Conservation (phyloP, 2,329 filamentous ascomycete genomes). For the Seiridium unicorne region DNA sequence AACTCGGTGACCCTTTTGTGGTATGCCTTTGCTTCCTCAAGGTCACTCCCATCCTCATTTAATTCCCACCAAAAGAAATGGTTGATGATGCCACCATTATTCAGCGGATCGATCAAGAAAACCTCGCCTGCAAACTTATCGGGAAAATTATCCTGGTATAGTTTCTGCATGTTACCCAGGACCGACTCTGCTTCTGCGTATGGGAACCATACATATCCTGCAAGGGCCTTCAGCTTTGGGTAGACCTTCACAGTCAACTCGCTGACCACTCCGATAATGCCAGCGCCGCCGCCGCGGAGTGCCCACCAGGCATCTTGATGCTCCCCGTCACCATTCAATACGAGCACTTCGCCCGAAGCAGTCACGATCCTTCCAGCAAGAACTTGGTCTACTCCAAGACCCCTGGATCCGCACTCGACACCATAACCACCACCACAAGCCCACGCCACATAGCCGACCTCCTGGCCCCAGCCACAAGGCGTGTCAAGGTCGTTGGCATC, state of each 20-base stretch:
- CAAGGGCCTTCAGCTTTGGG: constrained; percentile 4
- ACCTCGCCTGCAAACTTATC: constrained; percentile 7
- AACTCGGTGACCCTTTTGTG: constrained; percentile 4
- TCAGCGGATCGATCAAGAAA: constrained; percentile 5
- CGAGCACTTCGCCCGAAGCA: constrained; percentile 3
- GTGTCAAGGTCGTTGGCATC: constrained; percentile 7
- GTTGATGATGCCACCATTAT: constrained; percentile 6
- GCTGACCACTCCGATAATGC: constrained; percentile 9
- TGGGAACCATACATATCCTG: constrained; percentile 7
- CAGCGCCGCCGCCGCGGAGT: constrained; percentile 7
- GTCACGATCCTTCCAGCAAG: constrained; percentile 8
- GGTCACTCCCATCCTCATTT: constrained; percentile 4
- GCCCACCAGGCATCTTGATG: constrained; percentile 7
- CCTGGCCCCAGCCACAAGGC: constrained; percentile 8
- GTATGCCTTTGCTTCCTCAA: constrained; percentile 1
- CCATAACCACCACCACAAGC: constrained; percentile 12
- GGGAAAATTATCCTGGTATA: constrained; percentile 5
- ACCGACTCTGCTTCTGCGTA: constrained; percentile 2
- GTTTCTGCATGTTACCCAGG: constrained; percentile 2
- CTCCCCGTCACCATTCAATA: not conserved
- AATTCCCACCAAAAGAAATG: constrained; percentile 11
- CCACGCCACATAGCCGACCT: constrained; percentile 9
- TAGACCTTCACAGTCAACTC: constrained; percentile 10
- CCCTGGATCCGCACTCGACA: not conserved
- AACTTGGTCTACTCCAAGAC: constrained; percentile 9